Base-by-base conservation (phyloP, 1,139 yeast genomes). In the Candida tropicalis region DNA sequence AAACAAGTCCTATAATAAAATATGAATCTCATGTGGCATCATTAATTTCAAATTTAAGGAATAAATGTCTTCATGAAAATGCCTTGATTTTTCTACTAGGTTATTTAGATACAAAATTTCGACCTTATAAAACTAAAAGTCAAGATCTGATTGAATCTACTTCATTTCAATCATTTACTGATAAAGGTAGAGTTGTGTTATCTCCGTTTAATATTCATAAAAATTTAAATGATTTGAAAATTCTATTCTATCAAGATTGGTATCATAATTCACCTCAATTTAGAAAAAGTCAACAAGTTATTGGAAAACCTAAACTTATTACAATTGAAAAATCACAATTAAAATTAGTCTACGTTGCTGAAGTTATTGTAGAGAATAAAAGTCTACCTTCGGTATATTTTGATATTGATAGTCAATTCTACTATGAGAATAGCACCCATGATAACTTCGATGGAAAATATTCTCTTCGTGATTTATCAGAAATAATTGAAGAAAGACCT, bases 191-290 rank as follows among this genome's bases (percentile, higher is more conserved):
- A 38, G 47, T 58, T 4, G 58, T 61, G 5, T 49, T 63, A 11
- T 45, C 56, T 0, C 58, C 63, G 3, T 49, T 51, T 6, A 50
- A 43, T 5, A 38, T 37, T 5, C 45, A 46, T 38, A 45, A 23
- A 43, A 48, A 9, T 37, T 57, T 31, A 60, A 52, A 63, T 3
- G 53, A 63, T 3, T 11, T 26, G 13, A 53, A 70, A 32, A 46
- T 69, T 3, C 42, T 66, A 4, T 68, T 73, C 43, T 70, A 61
- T 53, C 59, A 58, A 32, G 76, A 70, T 46, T 70, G 75, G 75
- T 65, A 59, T 51, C 63, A 60, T 40, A 61, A 62, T 16, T 49
- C 67, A 15, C 60, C 63, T 0, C 60, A 58, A 35, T 63, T 52
- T 38, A 42, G 49, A 33, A 50, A 49, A 11, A 46, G 41, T 24